Evolutionary conservation across 225 moss, liverwort and hornwort species (phyloP).

Genomic region (Marchantia paleacea): DNA sequence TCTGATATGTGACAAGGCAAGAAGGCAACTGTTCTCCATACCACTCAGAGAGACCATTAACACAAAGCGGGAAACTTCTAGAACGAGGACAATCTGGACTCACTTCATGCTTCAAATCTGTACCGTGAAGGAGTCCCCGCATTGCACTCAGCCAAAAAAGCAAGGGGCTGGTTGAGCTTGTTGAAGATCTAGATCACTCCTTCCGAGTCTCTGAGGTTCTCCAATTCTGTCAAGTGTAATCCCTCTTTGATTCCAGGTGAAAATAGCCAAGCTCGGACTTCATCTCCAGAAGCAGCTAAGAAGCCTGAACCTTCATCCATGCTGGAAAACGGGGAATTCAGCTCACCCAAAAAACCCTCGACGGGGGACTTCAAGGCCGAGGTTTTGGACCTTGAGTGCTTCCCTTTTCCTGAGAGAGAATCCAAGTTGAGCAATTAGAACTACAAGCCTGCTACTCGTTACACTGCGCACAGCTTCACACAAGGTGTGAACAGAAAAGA

Average conservation of each 20-base stretch:
- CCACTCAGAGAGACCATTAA: too few species aligned
- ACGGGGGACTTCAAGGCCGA: slow-evolving; percentile 63
- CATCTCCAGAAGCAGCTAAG: slow-evolving; percentile 38
- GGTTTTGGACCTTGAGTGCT: slow-evolving; percentile 63
- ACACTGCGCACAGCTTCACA: neutral
- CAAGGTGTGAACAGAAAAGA: too few species aligned
- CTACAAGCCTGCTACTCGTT: neutral
- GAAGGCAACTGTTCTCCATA: too few species aligned
- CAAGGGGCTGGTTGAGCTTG: neutral
- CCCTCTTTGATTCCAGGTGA: slow-evolving; percentile 32
- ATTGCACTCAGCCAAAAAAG: too few species aligned
- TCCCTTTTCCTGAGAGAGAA: slow-evolving; percentile 57
- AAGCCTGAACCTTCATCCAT: slow-evolving; percentile 37
- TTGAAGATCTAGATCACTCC: neutral
- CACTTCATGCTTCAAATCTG: neutral
- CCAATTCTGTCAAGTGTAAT: slow-evolving; percentile 22
- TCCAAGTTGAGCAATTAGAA: neutral
- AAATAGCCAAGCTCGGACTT: slow-evolving; percentile 34
- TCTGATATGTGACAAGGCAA: neutral
- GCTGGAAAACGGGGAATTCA: slow-evolving; percentile 54
- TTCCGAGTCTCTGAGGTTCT: neutral
- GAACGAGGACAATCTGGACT: neutral
- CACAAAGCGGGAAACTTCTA: too few species aligned
- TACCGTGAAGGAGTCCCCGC: neutral
- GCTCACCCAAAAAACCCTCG: slow-evolving; percentile 45